Evolutionary conservation across 2,329 filamentous ascomycete genomes (phyloP), one percentile per base, ranked within the genome.

Genomic region (Endoconidiophora polonica): DNA sequence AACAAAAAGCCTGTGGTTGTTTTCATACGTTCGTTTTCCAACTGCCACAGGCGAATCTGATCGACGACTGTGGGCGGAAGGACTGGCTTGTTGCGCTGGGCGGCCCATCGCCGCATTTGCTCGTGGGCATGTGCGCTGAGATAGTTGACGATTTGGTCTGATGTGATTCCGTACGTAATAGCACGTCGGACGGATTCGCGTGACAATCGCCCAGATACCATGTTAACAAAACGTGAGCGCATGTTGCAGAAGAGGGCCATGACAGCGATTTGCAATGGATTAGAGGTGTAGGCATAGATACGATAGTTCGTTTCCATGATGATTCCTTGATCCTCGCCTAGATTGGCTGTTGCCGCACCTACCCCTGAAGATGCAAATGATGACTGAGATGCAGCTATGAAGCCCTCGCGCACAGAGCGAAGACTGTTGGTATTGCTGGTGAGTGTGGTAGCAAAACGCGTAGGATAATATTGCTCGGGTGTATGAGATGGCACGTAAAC

Each of bases 281-380:
- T 94, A 33, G 83, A 82, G 5, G 93, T 96, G 68, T 98, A 98
- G 29, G 91, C 91, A 68, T 98, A 98, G 57, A 98, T 69, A 23
- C 91, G 84, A 68, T 95, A 96, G 67, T 98, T 98, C 6, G 91
- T 98, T 68, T 98, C 91, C 57, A 98, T 77, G 59, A 98, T 88
- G 61, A 98, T 86, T 68, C 86, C 91, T 55, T 88, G 88, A 18
- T 63, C 56, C 40, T 61, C 23, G 60, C 54, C 63, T 55, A 56
- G 59, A 14, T 63, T 57, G 16, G 62, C 63, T 16, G 76, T 66
- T n/a, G 72, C 74, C 18, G 74, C 72, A 60, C 54, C 46, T 60
- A 61, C 46, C 56, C 59, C 43, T 58, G 55, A 65, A 55, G 60
- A 65, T 2, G 71, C 62, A n/a, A 68, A 66, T 10, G 52, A 49